Percentiles rank a stretch among this genome's conserved stretches.
Conservation (phyloP, 2,329 filamentous ascomycete genomes). For the Fusarium tricinctum region DNA sequence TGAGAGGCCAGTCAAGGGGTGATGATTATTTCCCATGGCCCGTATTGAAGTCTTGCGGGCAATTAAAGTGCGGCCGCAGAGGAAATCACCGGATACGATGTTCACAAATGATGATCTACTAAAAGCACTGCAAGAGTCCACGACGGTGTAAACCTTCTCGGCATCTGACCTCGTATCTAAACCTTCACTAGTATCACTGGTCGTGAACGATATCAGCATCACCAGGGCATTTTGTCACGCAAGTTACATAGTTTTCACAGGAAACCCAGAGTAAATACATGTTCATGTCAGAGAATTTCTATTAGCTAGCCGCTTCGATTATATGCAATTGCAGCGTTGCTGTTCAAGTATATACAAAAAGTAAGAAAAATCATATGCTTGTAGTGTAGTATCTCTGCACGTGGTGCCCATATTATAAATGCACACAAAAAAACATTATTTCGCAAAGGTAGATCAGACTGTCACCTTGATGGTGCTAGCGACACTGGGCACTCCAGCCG, state of each 20-base stretch:
- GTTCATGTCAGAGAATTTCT: not conserved
- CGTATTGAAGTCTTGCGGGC: not conserved
- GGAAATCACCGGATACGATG: no score
- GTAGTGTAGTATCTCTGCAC: not conserved
- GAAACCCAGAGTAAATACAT: no score
- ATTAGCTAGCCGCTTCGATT: conserved; percentile 13
- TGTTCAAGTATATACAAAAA: conserved; percentile 26
- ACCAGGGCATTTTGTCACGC: not conserved
- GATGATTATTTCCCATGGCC: not conserved
- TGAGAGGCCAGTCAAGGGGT: not conserved
- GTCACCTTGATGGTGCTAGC: conserved; percentile 40
- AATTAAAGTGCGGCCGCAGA: not conserved
- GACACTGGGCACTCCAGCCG: conserved; percentile 37
- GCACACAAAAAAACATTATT: not conserved
- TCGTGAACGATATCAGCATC: not conserved
- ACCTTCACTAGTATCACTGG: no score
- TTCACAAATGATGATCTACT: no score
- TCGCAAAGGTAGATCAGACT: not conserved
- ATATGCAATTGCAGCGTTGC: conserved; percentile 4
- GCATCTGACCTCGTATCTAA: no score
- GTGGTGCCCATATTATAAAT: conserved; percentile 1
- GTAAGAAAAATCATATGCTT: conserved; percentile 7
- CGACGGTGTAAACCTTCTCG: no score
- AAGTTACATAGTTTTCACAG: not conserved
- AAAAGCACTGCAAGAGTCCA: no score